Conservation (phyloP, 2,329 filamentous ascomycete species). For the Aspergillus fijiensis region DNA sequence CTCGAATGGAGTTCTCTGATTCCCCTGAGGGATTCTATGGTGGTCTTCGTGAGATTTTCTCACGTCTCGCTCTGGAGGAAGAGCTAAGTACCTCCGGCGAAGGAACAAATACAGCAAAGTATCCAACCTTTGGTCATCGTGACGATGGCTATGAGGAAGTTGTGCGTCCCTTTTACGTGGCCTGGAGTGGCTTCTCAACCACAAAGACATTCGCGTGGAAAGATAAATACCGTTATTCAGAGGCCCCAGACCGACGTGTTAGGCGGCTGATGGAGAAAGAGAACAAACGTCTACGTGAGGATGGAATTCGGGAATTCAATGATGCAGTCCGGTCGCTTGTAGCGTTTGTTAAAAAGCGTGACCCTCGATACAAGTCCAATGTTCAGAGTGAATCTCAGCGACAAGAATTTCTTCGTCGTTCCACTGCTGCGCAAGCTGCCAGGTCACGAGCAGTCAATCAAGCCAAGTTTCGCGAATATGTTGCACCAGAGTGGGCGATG, state of each 20-base stretch:
- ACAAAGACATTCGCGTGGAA: slow-evolving; percentile 86
- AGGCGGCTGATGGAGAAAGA: slow-evolving; percentile 92
- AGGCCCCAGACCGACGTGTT: slow-evolving; percentile 81
- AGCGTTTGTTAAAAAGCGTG: slow-evolving; percentile 84
- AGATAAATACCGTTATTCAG: slow-evolving; percentile 77
- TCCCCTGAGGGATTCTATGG: slow-evolving; percentile 81
- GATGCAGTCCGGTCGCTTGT: slow-evolving; percentile 85
- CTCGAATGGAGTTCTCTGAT: slow-evolving; percentile 76
- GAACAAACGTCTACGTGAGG: slow-evolving; percentile 80
- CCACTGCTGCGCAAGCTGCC: slow-evolving; percentile 79
- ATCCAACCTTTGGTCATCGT: slow-evolving; percentile 80
- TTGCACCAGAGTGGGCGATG: slow-evolving; percentile 74
- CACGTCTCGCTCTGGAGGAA: slow-evolving; percentile 78
- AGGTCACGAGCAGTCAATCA: slow-evolving; percentile 78
- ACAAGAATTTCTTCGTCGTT: slow-evolving; percentile 73
- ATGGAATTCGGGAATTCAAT: slow-evolving; percentile 84
- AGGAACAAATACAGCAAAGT: slow-evolving; percentile 60
- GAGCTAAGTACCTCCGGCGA: slow-evolving; percentile 70
- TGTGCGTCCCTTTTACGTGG: slow-evolving; percentile 76
- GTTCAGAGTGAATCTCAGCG: slow-evolving; percentile 76
- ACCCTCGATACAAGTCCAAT: slow-evolving; percentile 79
- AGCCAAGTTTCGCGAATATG: slow-evolving; percentile 64
- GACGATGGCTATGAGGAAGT: slow-evolving; percentile 72
- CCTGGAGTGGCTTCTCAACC: slow-evolving; percentile 80
- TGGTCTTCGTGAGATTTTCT: slow-evolving; percentile 73